Base-by-base conservation (phyloP, 192 early-diverging fungal species). In the Pilaira anomala region DNA sequence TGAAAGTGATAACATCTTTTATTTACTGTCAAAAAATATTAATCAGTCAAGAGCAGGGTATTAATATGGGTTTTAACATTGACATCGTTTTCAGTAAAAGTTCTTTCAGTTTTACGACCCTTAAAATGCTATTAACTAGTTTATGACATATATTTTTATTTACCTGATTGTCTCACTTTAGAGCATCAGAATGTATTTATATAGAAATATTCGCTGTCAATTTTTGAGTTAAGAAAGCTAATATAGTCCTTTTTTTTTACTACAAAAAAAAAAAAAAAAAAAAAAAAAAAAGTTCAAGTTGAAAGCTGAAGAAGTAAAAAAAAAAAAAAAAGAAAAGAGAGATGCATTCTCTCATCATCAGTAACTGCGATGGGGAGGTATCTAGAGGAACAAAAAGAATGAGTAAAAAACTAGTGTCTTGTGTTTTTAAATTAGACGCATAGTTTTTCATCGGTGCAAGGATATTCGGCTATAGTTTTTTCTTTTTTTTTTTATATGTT, bases 1-100 rank as follows among this genome's bases (percentile, higher is more conserved):
- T 13, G 24, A 3, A 40, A 1, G 2, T 24, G 1, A 6, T 8
- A 4, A 6, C 25, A 13, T 13, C 24, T 52, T 25, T 52, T 52
- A 49, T 49, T 24, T 61, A 61, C 59, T n/a, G n/a, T n/a, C n/a
- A 33, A 61, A n/a, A n/a, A n/a, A 22, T 25, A 14, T 40, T 46
- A 22, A 61, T 80, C 69, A 93, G n/a, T n/a, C n/a, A n/a, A n/a
- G n/a, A n/a, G n/a, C n/a, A 24, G 86, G 72, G 76, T 80, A 97
- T 75, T 94, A 96, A 18, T 98, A 94, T 7, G 95, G 97, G 96
- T 98, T 68, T 91, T 93, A 55, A 96, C 83, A 62, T 94, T 96
- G 57, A 98, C 87, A 39, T 95, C 97, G 57, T 97, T 93, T 68
- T 96, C 94, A 0, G 85, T 41, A 98, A 68, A 13, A 94, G n/a